Conservation (phyloP, 352 stramenopile species). For the Phytopythium kandeliae region DNA sequence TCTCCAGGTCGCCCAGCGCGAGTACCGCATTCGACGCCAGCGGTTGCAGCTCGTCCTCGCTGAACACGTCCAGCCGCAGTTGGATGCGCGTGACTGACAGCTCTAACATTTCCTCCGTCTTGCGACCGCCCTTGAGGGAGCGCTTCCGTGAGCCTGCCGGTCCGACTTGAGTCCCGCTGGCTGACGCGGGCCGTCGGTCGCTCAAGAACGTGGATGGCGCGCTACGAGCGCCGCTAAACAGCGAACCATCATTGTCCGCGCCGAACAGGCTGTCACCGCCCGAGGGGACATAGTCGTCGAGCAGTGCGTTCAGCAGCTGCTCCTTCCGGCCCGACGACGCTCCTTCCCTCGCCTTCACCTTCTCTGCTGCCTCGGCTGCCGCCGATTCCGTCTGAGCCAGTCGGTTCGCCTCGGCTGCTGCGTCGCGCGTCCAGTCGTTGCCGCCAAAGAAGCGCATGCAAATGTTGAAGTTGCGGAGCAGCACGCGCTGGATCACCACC, state of each 20-base stretch:
- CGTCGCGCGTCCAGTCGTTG: constrained; percentile 69
- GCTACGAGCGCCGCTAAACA: constrained; percentile 40
- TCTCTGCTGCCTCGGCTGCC: neutral
- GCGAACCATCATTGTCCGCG: constrained; percentile 15
- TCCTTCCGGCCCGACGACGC: constrained; percentile 36
- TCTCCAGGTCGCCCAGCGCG: constrained; percentile 73
- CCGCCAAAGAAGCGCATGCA: constrained; percentile 87
- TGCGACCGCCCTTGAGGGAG: constrained; percentile 68
- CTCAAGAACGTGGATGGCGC: constrained; percentile 17
- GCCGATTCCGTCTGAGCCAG: neutral
- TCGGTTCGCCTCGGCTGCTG: constrained; percentile 1
- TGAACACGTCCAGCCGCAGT: constrained; percentile 79
- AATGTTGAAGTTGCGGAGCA: constrained; percentile 84
- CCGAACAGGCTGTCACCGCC: constrained; percentile 50
- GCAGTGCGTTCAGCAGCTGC: constrained; percentile 69
- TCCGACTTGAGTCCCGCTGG: no score
- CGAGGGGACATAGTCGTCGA: constrained; percentile 82
- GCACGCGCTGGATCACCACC: constrained; percentile 72
- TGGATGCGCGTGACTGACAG: constrained; percentile 76
- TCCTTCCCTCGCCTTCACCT: constrained; percentile 3
- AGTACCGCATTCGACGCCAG: constrained; percentile 72
- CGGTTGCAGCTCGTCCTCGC: constrained; percentile 66
- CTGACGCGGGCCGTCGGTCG: neutral
- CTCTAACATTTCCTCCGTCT: constrained; percentile 89
- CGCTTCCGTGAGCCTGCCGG: constrained; percentile 44